Evolutionary conservation across 2,329 filamentous ascomycete genomes (phyloP), one percentile per base, ranked within the genome.

Genomic region (Alternaria brassicicola): DNA sequence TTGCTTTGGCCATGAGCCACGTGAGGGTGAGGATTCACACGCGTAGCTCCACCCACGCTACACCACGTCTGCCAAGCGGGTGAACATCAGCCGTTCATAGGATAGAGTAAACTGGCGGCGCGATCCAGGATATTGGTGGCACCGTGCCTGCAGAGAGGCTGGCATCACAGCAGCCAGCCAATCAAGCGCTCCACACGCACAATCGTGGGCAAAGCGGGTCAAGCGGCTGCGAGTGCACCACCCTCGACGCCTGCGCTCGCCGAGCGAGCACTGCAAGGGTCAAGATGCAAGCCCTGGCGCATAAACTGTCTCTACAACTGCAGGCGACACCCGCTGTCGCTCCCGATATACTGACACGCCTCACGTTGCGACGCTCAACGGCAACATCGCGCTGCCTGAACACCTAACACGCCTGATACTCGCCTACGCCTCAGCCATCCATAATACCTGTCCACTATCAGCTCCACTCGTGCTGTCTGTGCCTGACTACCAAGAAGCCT

Each of bases 251-350:
- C 61, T 55, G 57, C 55, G 33, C 19, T 19, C 45, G 41, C 53
- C 47, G 41, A 26, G 59, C 62, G 46, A 46, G 15, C 57, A 43
- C 39, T 38, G 30, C 28, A 21, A 38, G 46, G 19, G 21, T 31
- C 42, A 21, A 48, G 42, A 43, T 42, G 52, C 51, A 52, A 53
- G 45, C 45, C 64, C 61, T 59, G 59, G 69, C 68, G 74, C 74
- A 76, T 76, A 69, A 76, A 67, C 64, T 57, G 57, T 54, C 63
- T 69, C 54, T 75, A 71, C 72, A 70, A 71, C 72, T 76, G 69
- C 65, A 64, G 69, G 55, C 60, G 49, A 58, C 58, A 43, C 64
- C 61, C 69, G 66, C 72, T 68, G 66, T 67, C 64, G 61, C 67
- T 64, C 64, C 52, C 35, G 42, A 43, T 47, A 52, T 64, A 66